These are phyloP conservation scores for Debaryomyces psychrophilus DNA, from an alignment of 1,139 yeast species.

Conservation along the genomic window DNA sequence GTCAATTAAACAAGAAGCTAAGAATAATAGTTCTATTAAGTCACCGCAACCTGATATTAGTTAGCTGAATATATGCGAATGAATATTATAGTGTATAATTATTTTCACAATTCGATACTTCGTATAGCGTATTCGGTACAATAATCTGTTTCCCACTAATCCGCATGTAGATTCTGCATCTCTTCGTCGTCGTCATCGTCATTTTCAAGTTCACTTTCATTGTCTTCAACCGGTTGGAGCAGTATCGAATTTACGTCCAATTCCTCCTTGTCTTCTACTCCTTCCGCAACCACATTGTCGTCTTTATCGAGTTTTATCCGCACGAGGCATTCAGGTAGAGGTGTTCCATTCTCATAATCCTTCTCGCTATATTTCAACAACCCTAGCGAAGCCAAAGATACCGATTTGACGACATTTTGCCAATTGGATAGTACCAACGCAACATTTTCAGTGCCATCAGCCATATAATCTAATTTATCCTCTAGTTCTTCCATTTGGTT, in stretches of 20 bases:
- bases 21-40: neutral
- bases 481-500: slow-evolving; percentile 52
- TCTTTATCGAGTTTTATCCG: slow-evolving; percentile 56
- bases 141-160: neutral
- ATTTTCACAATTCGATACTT: neutral
- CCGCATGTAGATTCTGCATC: neutral
- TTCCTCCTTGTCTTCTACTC: slow-evolving; percentile 15
- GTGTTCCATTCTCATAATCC: slow-evolving; percentile 43
- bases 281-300: slow-evolving; percentile 12
- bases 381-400: slow-evolving; percentile 68
- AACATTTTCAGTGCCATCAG: slow-evolving; percentile 62
- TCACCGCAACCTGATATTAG: neutral
- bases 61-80: slow-evolving; percentile 1
- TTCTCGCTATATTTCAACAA: slow-evolving; percentile 49
- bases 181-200: slow-evolving; percentile 10
- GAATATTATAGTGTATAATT: neutral
- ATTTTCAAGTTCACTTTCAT: slow-evolving; percentile 8
- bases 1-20: slow-evolving; percentile 25
- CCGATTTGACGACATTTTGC: slow-evolving; percentile 67
- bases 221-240: neutral
- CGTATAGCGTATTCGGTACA: slow-evolving; percentile 3
- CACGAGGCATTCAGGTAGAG: slow-evolving; percentile 63
- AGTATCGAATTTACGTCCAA: slow-evolving; percentile 6
- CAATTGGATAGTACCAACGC: slow-evolving; percentile 63
- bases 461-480: slow-evolving; percentile 51